Percentiles rank a stretch among this genome's conserved stretches.
Evolutionary conservation across 345 rosid species (phyloP).

Genomic region (Aurinia saxatilis): DNA sequence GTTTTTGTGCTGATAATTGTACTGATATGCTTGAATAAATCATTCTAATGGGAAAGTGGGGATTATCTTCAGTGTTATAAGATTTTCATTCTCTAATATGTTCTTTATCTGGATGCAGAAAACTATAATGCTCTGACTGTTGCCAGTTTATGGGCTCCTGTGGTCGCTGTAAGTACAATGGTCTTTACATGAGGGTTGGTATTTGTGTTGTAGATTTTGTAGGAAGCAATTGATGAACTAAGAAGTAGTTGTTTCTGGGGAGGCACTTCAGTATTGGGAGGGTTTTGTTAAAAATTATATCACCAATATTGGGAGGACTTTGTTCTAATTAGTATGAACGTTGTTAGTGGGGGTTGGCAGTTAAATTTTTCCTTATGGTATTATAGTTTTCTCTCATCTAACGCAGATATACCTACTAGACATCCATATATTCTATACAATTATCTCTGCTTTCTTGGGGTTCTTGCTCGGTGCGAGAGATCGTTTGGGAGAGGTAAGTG

Average conservation of each 20-base stretch:
- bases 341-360: not conserved
- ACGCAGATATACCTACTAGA: constrained; percentile 88
- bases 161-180: constrained; percentile 68
- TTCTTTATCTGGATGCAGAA: constrained; percentile 55
- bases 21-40: not conserved
- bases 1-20: constrained; percentile 1
- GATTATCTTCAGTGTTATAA: not conserved
- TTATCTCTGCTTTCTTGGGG: constrained; percentile 82
- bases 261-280: not conserved
- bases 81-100: constrained; percentile 6
- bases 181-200: constrained; percentile 15
- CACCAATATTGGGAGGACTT: constrained; percentile 12
- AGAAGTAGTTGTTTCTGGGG: not conserved
- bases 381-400: constrained; percentile 10
- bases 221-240: constrained; percentile 11
- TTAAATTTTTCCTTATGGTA: constrained; percentile 9
- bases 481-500: constrained; percentile 89
- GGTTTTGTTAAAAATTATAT: not conserved
- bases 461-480: constrained; percentile 97
- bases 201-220: not conserved
- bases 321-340: constrained; percentile 10
- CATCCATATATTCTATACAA: constrained; percentile 70
- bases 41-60: not conserved
- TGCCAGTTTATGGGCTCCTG: constrained; percentile 90
- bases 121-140: constrained; percentile 85